phyloP scores from a whole-genome alignment of 2,329 filamentous ascomycete genomes.

The Pseudogymnoascus sp. region DNA sequence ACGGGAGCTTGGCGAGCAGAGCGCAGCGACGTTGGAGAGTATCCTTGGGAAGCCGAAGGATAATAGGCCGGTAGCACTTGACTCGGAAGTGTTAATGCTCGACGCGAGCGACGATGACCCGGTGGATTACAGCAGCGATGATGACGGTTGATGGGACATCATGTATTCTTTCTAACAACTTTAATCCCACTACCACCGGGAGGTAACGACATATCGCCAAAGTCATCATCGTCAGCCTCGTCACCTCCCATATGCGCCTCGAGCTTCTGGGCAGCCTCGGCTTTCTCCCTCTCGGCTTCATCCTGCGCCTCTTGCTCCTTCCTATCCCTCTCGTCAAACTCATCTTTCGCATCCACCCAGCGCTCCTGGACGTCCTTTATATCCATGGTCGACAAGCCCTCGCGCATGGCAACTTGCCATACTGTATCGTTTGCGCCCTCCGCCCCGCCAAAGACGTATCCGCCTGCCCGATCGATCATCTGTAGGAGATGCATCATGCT shows the following conservation, averaged over 20 bases:
- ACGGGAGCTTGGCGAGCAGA: conserved; percentile 39
- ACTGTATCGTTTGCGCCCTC: conserved; percentile 91
- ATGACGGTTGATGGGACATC: conserved; percentile 34
- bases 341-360: conserved; percentile 86
- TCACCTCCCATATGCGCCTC: conserved; percentile 21
- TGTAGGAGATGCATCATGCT: conserved; percentile 90
- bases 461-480: conserved; percentile 83
- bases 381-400: conserved; percentile 66
- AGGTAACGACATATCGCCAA: conserved; percentile 42
- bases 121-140: conserved; percentile 39
- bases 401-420: conserved; percentile 93
- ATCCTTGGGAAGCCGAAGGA: conserved; percentile 31
- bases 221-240: conserved; percentile 40
- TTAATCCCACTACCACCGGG: conserved; percentile 59
- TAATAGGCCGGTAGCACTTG: conserved; percentile 19
- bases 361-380: conserved; percentile 87
- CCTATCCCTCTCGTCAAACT: conserved; percentile 72
- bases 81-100: conserved; percentile 36
- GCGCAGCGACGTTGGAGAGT: conserved; percentile 30
- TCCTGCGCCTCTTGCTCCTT: conserved; percentile 67
- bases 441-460: conserved; percentile 84
- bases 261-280: conserved; percentile 23
- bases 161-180: conserved; percentile 56
- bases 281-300: conserved; percentile 30
- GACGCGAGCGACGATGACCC: conserved; percentile 41